Evolutionary conservation across 2,329 filamentous ascomycete genomes (phyloP).

Genomic region (Harringtonia aguacate): DNA sequence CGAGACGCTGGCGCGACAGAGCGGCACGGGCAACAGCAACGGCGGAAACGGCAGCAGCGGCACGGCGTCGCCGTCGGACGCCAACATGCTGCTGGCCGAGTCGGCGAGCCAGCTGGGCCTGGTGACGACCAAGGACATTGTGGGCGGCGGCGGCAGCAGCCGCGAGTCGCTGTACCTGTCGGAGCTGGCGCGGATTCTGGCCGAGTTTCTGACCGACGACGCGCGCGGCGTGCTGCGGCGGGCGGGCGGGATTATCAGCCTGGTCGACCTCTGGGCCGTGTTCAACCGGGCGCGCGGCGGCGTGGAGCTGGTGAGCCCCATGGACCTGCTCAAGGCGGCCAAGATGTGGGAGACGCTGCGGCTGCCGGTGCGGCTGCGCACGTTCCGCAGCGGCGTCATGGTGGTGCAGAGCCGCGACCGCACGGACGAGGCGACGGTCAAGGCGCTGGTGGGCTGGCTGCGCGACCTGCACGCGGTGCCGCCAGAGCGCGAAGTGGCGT

Average conservation of each 20-base stretch:
- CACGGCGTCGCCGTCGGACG: constrained; percentile 29
- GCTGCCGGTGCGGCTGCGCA: constrained; percentile 74
- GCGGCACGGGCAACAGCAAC: constrained; percentile 16
- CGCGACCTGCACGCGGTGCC: constrained; percentile 57
- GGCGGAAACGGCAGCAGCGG: constrained; percentile 18
- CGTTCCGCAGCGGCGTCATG: constrained; percentile 88
- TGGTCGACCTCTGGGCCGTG: constrained; percentile 87
- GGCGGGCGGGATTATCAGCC: constrained; percentile 77
- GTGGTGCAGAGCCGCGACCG: constrained; percentile 84
- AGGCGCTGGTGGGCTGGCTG: constrained; percentile 66
- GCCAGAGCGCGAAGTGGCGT: constrained; percentile 45
- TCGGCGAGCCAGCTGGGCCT: constrained; percentile 77
- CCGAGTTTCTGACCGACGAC: constrained; percentile 84
- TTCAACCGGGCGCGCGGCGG: constrained; percentile 91
- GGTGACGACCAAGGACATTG: constrained; percentile 91
- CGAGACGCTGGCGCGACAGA: constrained; percentile 70
- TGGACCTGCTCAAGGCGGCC: constrained; percentile 85
- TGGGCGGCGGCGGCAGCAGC: constrained; percentile 43
- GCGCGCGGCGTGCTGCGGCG: constrained; percentile 63
- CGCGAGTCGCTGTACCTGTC: constrained; percentile 82
- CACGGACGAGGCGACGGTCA: constrained; percentile 83
- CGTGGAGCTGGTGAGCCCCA: constrained; percentile 85
- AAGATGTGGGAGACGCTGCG: constrained; percentile 79
- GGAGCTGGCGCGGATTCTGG: constrained; percentile 72
- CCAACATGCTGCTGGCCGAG: constrained; percentile 63